phyloP scores from a whole-genome alignment of 441 rosid species.

The Euphorbia celastroides region DNA sequence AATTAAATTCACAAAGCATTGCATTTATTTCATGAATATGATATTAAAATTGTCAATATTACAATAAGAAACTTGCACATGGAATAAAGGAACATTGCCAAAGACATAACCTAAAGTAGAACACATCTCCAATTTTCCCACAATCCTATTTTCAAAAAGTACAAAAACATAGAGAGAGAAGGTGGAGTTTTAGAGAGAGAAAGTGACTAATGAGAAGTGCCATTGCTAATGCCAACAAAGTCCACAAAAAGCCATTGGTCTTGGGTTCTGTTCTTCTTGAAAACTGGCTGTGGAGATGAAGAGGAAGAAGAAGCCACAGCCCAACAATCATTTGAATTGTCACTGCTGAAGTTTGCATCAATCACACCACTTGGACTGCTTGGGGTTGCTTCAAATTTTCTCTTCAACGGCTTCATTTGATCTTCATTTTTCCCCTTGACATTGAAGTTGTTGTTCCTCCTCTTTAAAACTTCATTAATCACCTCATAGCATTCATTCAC shows the following conservation, averaged over 20 bases:
- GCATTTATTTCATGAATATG: no score
- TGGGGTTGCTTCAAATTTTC: constrained; percentile 39
- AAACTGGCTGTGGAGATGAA: constrained; percentile 28
- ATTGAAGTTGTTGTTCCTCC: constrained; percentile 13
- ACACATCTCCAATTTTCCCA: no score
- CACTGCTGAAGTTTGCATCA: constrained; percentile 45
- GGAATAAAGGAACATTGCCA: constrained; percentile 13
- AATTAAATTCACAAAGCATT: no score
- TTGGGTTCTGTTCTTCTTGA: constrained; percentile 54
- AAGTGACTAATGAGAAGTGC: neutral
- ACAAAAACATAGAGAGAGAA: no score
- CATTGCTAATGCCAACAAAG: constrained; percentile 34
- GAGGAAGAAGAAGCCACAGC: constrained; percentile 27
- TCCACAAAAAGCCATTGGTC: constrained; percentile 41
- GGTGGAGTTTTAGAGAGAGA: no score
- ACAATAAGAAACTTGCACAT: constrained; percentile 19
- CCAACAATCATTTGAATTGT: constrained; percentile 60
- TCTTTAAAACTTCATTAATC: constrained; percentile 29
- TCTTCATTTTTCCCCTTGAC: neutral
- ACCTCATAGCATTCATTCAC: constrained; percentile 49
- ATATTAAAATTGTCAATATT: no score
- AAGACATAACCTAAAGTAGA: neutral
- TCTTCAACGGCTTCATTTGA: constrained; percentile 28
- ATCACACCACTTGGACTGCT: constrained; percentile 67
- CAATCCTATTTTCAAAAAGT: no score